These are phyloP conservation scores for Ganoderma leucocontextum DNA, from an alignment of 1,284 basidiomycete species.

Conservation along the genomic window DNA sequence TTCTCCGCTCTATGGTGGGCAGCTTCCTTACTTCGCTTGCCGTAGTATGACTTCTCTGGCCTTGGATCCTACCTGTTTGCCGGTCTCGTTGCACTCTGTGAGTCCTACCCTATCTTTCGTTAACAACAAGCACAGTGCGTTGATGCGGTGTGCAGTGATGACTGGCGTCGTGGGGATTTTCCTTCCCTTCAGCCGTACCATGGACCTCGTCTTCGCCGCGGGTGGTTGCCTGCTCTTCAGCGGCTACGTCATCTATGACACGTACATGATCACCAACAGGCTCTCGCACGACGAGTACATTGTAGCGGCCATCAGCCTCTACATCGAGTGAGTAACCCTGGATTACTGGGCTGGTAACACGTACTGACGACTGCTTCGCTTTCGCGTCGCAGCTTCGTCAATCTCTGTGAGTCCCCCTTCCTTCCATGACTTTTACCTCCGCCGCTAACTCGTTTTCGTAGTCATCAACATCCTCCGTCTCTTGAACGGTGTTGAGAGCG, in stretches of 20 bases:
- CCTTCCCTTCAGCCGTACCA: conserved; percentile 79
- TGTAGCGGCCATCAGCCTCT: conserved; percentile 85
- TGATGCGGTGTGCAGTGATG: conserved; percentile 57
- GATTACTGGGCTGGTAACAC: conserved; percentile 40
- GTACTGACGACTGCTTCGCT: conserved; percentile 5
- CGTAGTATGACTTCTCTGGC: conserved; percentile 86
- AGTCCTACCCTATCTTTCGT: conserved; percentile 34
- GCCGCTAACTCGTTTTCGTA: conserved; percentile 20
- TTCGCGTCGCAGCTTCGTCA: conserved; percentile 40
- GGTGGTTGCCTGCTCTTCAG: conserved; percentile 86
- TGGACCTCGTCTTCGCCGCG: conserved; percentile 82
- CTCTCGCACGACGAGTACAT: conserved; percentile 91
- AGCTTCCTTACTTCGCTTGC: conserved; percentile 17
- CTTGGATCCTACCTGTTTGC: conserved; percentile 88
- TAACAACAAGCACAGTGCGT: conserved; percentile 10
- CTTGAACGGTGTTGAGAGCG: conserved; percentile 39
- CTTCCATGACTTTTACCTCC: not conserved
- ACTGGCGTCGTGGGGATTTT: conserved; percentile 82
- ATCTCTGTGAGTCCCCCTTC: conserved; percentile 40
- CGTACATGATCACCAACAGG: conserved; percentile 82
- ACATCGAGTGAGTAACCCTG: conserved; percentile 73
- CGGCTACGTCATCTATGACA: conserved; percentile 87
- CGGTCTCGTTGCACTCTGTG: conserved; percentile 75
- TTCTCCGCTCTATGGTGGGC: not conserved
- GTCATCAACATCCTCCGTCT: conserved; percentile 46